Evolutionary conservation across 2,329 filamentous ascomycete genomes (phyloP).

Genomic region (Fonsecaea multimorphosa): DNA sequence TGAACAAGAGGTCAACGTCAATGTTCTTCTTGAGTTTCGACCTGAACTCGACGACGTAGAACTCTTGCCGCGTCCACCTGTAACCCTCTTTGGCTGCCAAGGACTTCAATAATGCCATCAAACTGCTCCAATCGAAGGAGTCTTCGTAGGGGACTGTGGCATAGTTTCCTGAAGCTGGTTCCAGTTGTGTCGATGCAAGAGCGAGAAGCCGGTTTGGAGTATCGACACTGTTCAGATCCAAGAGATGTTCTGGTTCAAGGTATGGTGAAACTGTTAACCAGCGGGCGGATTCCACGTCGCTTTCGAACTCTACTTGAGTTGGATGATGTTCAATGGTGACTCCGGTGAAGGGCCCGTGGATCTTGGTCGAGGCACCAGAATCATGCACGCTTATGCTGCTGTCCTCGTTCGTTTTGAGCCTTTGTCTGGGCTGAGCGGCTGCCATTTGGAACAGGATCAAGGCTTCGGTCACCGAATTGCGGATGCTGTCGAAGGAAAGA

Average conservation of each 20-base stretch:
- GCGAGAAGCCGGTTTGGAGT: conserved; percentile 72
- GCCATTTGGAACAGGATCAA: conserved; percentile 12
- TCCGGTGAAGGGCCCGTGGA: conserved; percentile 1
- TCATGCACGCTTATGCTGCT: background rate
- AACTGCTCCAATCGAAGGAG: conserved; percentile 79
- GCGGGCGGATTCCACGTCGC: background rate
- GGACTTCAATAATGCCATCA: conserved; percentile 61
- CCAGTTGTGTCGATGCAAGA: conserved; percentile 70
- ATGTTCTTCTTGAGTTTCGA: conserved; percentile 72
- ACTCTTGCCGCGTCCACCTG: conserved; percentile 67
- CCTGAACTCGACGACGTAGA: conserved; percentile 86
- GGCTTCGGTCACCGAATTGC: background rate
- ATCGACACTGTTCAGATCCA: conserved; percentile 72
- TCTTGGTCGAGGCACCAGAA: background rate
- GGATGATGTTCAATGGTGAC: background rate
- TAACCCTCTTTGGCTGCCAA: conserved; percentile 58
- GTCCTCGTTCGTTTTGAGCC: background rate
- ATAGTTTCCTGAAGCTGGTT: conserved; percentile 71
- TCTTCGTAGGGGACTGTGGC: conserved; percentile 74
- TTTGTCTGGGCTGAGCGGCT: background rate
- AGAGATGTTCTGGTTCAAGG: conserved; percentile 70
- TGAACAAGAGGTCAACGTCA: conserved; percentile 70
- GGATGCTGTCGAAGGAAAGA: background rate
- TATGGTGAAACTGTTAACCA: conserved; percentile 76
- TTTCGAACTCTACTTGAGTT: background rate